Conservation (phyloP, 2,329 filamentous ascomycete species). For the Monilinia polystroma region DNA sequence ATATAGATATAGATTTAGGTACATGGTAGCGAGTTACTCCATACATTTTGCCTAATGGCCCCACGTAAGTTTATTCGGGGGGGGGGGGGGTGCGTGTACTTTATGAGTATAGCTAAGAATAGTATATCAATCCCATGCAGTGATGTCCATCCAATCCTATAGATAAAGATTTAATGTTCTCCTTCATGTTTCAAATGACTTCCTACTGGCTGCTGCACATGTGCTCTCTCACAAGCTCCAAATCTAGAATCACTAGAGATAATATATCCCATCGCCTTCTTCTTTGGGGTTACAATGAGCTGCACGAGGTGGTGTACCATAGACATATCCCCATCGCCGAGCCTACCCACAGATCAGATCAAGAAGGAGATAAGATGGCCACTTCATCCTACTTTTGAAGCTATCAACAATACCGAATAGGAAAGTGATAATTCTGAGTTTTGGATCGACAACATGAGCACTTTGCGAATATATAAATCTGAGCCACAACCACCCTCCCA, state of each 20-base stretch:
- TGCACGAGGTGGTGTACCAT: neutral
- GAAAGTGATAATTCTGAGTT: neutral
- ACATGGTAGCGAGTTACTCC: too few relatives aligned
- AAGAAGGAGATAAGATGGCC: constrained; percentile 14
- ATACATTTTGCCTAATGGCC: too few relatives aligned
- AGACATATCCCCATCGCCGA: neutral
- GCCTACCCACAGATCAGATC: neutral
- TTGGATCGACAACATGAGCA: neutral
- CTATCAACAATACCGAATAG: neutral
- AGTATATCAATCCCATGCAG: neutral
- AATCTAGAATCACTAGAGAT: too few relatives aligned
- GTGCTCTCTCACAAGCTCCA: neutral
- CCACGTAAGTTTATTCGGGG: too few relatives aligned
- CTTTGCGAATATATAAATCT: neutral
- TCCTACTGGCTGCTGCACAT: neutral
- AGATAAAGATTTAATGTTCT: neutral
- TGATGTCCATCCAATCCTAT: neutral
- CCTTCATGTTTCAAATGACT: neutral
- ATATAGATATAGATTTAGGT: too few relatives aligned
- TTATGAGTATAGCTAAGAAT: neutral
- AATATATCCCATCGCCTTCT: neutral
- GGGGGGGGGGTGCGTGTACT: too few relatives aligned
- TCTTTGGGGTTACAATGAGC: neutral
- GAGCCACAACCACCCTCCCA: neutral
- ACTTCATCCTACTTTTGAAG: neutral